Evolutionary conservation across 345 rosid genomes (phyloP), one percentile per base, ranked within the genome.

Genomic region (Eucalyptus polyanthemos): DNA sequence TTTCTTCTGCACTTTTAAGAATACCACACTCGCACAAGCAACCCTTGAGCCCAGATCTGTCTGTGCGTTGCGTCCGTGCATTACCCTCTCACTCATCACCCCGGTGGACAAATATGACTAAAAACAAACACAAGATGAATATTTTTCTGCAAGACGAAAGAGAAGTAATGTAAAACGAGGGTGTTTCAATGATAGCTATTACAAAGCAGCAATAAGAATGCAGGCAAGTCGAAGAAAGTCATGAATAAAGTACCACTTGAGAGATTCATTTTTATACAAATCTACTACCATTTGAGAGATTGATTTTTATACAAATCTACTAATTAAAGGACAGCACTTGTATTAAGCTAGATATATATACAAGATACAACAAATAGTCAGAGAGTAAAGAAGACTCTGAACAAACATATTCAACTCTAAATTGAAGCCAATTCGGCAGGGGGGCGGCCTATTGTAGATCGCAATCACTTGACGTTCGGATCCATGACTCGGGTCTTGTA

Each of bases 401-500:
- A 62, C 37, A 87, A 50, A 50, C 44, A 10, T 65, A 47, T 34
- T 17, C 29, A n/a, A 53, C n/a, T 56, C 88, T 34, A 22, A 62
- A 88, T 89, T 88, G 90, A 72, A 86, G 91, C 89, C 88, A 89
- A 90, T 12, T 89, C 56, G 44, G 90, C 91, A 9, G 31, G 80
- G 44, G 22, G 21, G 17, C 37, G 89, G 92, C 67, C 91, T 72
- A 40, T 90, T 67, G 15, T 91, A 34, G 24, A 17, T 19, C 80
- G 22, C 80, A 86, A 91, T 51, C 60, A 34, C 81, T 34, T 11
- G 81, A 21, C 25, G 21, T 19, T 72, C 27, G 25, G 45, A 72
- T 72, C 81, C 45, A 9, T 72, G 45, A 72, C 91, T 45, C 90
- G 93, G 88, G 92, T 93, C 44, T 90, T 90, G 72, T 92, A 94